Percentiles rank a stretch among this genome's conserved stretches.
Conservation (phyloP, 208 protist genomes). For the Leishmania arabica region DNA sequence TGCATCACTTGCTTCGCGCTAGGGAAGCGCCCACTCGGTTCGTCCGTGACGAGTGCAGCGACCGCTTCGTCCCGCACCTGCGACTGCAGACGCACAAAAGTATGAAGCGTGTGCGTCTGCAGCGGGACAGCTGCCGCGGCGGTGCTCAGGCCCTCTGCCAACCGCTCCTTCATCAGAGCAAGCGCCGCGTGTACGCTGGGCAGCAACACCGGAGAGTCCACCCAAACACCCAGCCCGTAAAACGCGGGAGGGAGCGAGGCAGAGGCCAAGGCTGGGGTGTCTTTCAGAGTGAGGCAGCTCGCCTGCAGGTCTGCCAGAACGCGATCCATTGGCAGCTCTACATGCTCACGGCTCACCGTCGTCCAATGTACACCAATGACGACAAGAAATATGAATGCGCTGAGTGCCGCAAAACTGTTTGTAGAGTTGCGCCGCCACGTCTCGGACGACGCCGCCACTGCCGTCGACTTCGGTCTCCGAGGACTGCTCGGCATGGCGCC, state of each 20-base stretch:
- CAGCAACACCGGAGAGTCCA: conserved; percentile 47
- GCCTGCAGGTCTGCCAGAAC: conserved; percentile 35
- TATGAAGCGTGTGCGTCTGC: conserved; percentile 18
- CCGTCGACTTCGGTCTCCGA: neutral
- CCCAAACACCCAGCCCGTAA: conserved; percentile 72
- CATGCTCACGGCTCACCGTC: conserved; percentile 43
- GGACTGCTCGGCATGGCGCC: neutral
- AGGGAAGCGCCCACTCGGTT: neutral
- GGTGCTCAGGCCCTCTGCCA: conserved; percentile 15
- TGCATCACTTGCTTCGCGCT: neutral
- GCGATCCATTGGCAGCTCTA: conserved; percentile 44
- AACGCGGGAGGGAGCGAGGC: conserved; percentile 31
- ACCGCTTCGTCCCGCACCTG: conserved; percentile 14
- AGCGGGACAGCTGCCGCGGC: conserved; percentile 10
- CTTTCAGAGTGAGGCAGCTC: conserved; percentile 8
- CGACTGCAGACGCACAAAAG: conserved; percentile 45
- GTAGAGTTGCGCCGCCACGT: conserved; percentile 30
- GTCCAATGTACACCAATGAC: conserved; percentile 50
- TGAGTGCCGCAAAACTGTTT: conserved; percentile 20
- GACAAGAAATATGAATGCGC: conserved; percentile 27
- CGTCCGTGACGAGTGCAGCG: conserved; percentile 1
- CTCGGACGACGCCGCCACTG: neutral
- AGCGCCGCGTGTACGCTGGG: conserved; percentile 54
- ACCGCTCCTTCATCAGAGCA: conserved; percentile 40
- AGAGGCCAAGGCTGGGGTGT: neutral